Conservation (phyloP, 306 rosid genomes). For the Senna tora region DNA sequence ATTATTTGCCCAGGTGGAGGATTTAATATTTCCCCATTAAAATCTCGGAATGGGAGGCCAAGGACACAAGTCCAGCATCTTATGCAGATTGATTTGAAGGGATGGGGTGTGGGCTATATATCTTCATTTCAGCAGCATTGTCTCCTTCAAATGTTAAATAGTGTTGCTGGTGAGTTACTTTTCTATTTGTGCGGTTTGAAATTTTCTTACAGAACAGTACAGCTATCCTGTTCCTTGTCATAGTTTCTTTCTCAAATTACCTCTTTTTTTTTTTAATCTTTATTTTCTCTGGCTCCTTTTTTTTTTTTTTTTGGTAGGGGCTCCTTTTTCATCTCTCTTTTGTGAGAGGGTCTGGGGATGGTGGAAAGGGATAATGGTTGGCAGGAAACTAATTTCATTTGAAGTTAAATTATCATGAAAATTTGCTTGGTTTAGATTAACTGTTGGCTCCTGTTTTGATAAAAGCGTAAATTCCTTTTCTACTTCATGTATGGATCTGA, state of each 20-base stretch:
- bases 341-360: conserved; percentile 14
- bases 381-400: neutral
- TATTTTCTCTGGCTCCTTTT: neutral
- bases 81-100: conserved; percentile 97
- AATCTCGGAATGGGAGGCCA: conserved; percentile 92
- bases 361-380: neutral
- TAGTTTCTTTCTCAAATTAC: conserved; percentile 5
- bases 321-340: neutral
- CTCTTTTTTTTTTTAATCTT: neutral
- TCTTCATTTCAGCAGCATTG: conserved; percentile 98
- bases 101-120: conserved; percentile 95
- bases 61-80: conserved; percentile 99
- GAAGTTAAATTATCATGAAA: neutral
- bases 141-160: conserved; percentile 91
- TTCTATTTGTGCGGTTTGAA: conserved; percentile 14
- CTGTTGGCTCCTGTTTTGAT: neutral
- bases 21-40: conserved; percentile 87
- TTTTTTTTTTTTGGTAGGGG: neutral
- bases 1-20: conserved; percentile 78
- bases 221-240: conserved; percentile 7
- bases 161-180: conserved; percentile 85
- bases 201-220: conserved; percentile 30
- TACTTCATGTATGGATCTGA: neutral
- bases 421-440: neutral
- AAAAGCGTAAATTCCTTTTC: neutral